Evolutionary conservation across 2,329 filamentous ascomycete species (phyloP).

Genomic region (Exophiala sp.): DNA sequence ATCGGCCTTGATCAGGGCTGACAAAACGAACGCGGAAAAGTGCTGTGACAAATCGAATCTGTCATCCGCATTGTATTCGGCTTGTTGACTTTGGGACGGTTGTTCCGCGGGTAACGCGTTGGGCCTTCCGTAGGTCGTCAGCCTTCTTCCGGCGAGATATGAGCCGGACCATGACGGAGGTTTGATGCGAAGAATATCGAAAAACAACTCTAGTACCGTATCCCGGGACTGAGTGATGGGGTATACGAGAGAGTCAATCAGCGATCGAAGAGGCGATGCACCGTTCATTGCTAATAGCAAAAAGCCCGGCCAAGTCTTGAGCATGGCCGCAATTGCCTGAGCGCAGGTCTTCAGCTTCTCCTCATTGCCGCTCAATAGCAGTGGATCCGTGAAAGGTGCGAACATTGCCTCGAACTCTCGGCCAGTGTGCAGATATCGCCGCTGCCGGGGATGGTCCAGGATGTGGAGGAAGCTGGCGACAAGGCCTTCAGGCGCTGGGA

Average conservation of each 20-base stretch:
- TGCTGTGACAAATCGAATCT: conserved; percentile 87
- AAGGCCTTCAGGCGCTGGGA: conserved; percentile 86
- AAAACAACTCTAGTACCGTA: conserved; percentile 81
- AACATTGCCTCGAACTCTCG: conserved; percentile 86
- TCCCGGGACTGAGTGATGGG: conserved; percentile 56
- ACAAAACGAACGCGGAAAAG: conserved; percentile 82
- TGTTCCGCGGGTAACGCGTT: conserved; percentile 67
- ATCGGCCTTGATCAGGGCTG: conserved; percentile 75
- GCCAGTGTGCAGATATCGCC: conserved; percentile 77
- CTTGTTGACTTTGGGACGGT: conserved; percentile 46
- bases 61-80: conserved; percentile 59
- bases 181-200: conserved; percentile 80
- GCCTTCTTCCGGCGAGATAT: conserved; percentile 81
- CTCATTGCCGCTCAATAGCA: conserved; percentile 50
- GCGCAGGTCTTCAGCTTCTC: conserved; percentile 76
- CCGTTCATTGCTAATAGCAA: conserved; percentile 84
- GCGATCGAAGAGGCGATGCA: conserved; percentile 74
- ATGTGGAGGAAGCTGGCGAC: conserved; percentile 83
- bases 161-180: conserved; percentile 91
- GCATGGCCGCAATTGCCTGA: conserved; percentile 81
- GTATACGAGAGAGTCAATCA: conserved; percentile 62
- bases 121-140: conserved; percentile 96
- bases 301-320: conserved; percentile 91
- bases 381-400: conserved; percentile 83
- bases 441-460: conserved; percentile 72